Evolutionary conservation across 2,329 filamentous ascomycete genomes (phyloP), one percentile per base, ranked within the genome.

Genomic region (Madurella fahalii): DNA sequence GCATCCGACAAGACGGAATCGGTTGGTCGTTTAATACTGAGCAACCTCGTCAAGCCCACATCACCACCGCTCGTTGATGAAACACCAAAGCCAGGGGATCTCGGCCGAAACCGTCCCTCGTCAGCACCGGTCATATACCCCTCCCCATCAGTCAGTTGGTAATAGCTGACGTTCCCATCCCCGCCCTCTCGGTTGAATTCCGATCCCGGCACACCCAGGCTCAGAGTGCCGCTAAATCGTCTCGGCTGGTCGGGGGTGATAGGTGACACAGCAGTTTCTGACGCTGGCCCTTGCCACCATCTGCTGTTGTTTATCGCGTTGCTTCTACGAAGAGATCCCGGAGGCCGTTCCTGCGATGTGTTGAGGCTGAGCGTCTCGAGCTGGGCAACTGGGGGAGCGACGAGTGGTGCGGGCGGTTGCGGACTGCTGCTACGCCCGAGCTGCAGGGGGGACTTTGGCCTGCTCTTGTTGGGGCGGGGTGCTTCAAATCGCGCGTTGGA

Each of bases 1-100:
- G 61, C 61, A 46, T 63, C 61, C 8, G 60, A 60, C 25, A 63
- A 32, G 2, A 63, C 52, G 8, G 54, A 58, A 12, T 56, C 58
- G 18, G 50, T 61, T 2, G 61, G 61, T 30, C 48, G 44, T 48
- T 57, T 63, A 32, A 62, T 55, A 34, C 61, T 63, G 34, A 63
- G 45, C 37, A 63, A 25, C 32, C 61, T 53, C 7, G 60, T 63
- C 53, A 63, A 40, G 2, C 58, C 58, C 9, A 50, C 50, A 31
- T 58, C 58, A 4, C 53, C 54, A 5, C 54, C 40, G 4, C 40
- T 18, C 7, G 13, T 37, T 4, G 52, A 43, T 15, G 50, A 44
- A 4, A 39, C 45, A 40, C 53, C 37, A 13, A 41, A 31, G 32
- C 47, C 51, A 15, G 57, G 56, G 9, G 54, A 50, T 13, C 39